Conservation (phyloP, 2,329 filamentous ascomycete genomes). For the Phoma herbarum region DNA sequence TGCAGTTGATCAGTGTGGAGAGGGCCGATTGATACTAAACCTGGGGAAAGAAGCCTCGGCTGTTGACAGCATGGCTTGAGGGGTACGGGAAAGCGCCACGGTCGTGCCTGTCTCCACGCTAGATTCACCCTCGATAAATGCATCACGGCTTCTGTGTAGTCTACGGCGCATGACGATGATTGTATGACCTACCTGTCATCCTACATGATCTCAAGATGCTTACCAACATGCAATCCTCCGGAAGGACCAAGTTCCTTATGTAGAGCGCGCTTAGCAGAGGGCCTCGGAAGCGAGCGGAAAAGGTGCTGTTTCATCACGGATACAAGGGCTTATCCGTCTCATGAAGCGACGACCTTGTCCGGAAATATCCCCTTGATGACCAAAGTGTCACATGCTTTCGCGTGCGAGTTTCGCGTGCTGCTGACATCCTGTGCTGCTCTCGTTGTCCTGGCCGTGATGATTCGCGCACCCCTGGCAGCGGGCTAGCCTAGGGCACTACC, state of each 20-base stretch:
- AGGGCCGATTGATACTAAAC: slow-evolving; percentile 4
- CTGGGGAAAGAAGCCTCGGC: slow-evolving; percentile 16
- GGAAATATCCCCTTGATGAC: neutral
- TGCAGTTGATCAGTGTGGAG: slow-evolving; percentile 5
- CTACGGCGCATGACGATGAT: neutral
- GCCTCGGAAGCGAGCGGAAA: slow-evolving; percentile 6
- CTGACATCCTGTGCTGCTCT: slow-evolving; percentile 1
- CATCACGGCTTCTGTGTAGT: neutral
- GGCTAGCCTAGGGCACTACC: slow-evolving; percentile 6
- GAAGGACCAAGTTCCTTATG: neutral
- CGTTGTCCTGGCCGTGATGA: neutral
- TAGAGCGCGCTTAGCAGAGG: neutral
- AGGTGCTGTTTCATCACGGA: neutral
- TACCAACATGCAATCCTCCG: neutral
- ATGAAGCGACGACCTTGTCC: neutral
- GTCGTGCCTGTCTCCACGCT: neutral
- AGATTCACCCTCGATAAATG: neutral
- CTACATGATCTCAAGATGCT: neutral
- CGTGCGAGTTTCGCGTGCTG: neutral
- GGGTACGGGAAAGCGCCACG: slow-evolving; percentile 18
- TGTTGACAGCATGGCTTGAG: slow-evolving; percentile 24
- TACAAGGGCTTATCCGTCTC: neutral
- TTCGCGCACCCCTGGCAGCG: neutral
- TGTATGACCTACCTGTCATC: neutral
- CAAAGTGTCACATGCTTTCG: slow-evolving; percentile 18